Evolutionary conservation across 495 filamentous ascomycete genomes (phyloP).

Genomic region (Penicillium alfredii): DNA sequence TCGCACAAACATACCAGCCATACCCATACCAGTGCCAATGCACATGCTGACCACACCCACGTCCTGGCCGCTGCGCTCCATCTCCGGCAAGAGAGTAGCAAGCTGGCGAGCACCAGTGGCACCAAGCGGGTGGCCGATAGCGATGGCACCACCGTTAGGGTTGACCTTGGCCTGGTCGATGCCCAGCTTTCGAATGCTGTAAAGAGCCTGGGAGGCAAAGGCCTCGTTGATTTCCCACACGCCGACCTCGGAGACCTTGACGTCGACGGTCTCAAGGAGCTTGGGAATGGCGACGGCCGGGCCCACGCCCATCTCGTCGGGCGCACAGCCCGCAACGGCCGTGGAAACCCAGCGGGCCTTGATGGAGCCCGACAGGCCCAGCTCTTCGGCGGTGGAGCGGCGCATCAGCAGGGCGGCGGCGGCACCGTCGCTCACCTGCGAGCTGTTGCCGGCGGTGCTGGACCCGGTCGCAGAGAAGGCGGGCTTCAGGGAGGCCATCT

Average conservation of each 20-base stretch:
- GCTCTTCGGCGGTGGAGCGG: constrained; percentile 68
- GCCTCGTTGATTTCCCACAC: constrained; percentile 98
- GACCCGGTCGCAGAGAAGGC: constrained; percentile 68
- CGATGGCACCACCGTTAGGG: constrained; percentile 89
- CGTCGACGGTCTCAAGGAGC: constrained; percentile 58
- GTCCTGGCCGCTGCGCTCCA: constrained; percentile 57
- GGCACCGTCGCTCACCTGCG: constrained; percentile 82
- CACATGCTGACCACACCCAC: constrained; percentile 81
- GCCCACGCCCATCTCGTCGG: constrained; percentile 92
- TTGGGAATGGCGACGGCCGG: constrained; percentile 82
- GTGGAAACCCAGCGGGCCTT: constrained; percentile 75
- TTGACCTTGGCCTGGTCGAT: constrained; percentile 67
- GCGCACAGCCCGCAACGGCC: constrained; percentile 65
- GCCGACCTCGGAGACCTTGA: constrained; percentile 62
- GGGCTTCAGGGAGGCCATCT: constrained; percentile 72
- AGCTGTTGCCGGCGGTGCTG: constrained; percentile 82
- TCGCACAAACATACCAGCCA: constrained; percentile 78
- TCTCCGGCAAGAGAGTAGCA: constrained; percentile 65
- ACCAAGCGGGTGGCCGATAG: constrained; percentile 87
- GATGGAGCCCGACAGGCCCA: constrained; percentile 62
- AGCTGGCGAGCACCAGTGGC: constrained; percentile 82
- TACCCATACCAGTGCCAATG: constrained; percentile 88
- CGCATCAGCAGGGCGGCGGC: constrained; percentile 78
- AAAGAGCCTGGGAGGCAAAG: constrained; percentile 82
- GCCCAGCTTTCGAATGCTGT: constrained; percentile 70